Base-by-base conservation (phyloP, 140 eudicot species). In the Cichorium intybus region DNA sequence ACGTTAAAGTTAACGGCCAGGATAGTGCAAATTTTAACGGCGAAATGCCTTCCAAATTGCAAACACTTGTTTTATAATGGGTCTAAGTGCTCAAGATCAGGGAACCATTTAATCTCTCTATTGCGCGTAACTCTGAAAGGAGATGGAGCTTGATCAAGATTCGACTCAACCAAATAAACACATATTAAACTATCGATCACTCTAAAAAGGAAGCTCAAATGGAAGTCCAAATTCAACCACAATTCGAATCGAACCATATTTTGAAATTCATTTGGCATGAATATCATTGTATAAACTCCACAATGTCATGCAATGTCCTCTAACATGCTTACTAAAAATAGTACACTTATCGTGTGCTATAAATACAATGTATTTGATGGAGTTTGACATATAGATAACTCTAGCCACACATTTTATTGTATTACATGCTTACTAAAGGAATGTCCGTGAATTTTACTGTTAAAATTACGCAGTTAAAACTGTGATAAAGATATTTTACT, bases 31-130 rank as follows among this genome's bases (percentile, higher is more conserved):
- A 16, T 64, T 29, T 31, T 65, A 27, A 65, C 56, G 49, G 70
- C 29, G 1, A 64, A 31, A 24, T 66, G 71, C 49, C 56, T 23
- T 29, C 47, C 48, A 64, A 5, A 28, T 7, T 0, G n/a, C 46
- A 49, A 64, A 48, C 70, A 49, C 70, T 64, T 24, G 26, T 26
- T 43, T 62, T 10, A 20, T 37, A 11, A 37, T 37, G 46, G n/a
- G n/a, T 37, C 4, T 37, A 37, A 37, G 46, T 37, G 24, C 62
- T 26, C 62, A 56, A 29, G 33, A 27, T 56, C 3, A 31, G 63
- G 63, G 63, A 57, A 57, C 63, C n/a, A n/a, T n/a, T n/a, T n/a
- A n/a, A n/a, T n/a, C n/a, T n/a, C n/a, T n/a, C n/a, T 11, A 37
- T 37, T 37, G 46, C 46, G 46, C 11, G n/a, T 10, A 37, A 37